A percentile compares a stretch with the other conserved stretches of the same genome.
Evolutionary conservation across 169 alveolate species (phyloP).

Genomic region (Eimeria zaria): DNA sequence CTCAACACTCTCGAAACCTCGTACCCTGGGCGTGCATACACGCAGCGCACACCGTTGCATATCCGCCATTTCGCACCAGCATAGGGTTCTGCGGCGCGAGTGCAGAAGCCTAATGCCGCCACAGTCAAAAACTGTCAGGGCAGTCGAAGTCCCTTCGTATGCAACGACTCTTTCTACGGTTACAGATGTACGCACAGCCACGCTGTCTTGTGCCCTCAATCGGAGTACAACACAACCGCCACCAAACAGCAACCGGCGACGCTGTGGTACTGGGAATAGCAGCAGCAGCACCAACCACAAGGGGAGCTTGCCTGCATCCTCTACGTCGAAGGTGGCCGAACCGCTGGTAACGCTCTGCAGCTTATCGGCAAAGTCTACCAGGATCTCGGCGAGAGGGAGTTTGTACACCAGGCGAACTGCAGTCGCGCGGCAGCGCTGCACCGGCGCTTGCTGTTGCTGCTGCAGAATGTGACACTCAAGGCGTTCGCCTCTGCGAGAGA

Average conservation of each 20-base stretch:
- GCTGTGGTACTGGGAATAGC: background rate
- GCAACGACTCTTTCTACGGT: background rate
- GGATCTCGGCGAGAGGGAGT: constrained; percentile 96
- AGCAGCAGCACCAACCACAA: constrained; percentile 1
- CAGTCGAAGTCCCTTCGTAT: no score
- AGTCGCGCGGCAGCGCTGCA: background rate
- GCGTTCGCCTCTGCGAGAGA: constrained; percentile 77
- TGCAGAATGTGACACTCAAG: constrained; percentile 47
- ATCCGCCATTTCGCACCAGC: background rate
- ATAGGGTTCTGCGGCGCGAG: background rate
- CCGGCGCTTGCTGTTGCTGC: background rate
- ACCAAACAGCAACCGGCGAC: background rate
- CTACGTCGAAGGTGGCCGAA: constrained; percentile 84
- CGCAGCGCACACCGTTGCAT: background rate
- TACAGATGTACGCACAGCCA: constrained; percentile 8
- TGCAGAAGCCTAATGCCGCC: background rate
- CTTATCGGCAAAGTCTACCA: constrained; percentile 95
- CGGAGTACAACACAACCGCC: background rate
- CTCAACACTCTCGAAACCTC: constrained; percentile 56
- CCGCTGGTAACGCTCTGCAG: constrained; percentile 96
- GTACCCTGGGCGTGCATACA: constrained; percentile 26
- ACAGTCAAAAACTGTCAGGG: background rate
- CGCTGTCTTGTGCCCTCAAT: background rate
- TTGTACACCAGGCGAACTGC: constrained; percentile 89
- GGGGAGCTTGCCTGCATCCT: constrained; percentile 70